These are phyloP conservation scores for Colletotrichum aenigma DNA, from an alignment of 2,329 filamentous ascomycete species.

Conservation along the genomic window DNA sequence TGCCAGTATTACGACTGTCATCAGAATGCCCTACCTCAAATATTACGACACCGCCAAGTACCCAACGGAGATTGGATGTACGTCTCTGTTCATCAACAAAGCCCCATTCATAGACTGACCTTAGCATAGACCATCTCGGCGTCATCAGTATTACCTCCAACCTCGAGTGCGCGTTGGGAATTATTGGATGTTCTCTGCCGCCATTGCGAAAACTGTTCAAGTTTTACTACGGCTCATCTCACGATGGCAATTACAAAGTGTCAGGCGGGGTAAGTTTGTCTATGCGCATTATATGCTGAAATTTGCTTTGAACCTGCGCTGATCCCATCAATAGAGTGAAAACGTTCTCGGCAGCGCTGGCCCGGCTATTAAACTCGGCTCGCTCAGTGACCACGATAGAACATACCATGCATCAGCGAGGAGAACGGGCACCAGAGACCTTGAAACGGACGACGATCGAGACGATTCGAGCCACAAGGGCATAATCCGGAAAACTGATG, in stretches of 20 bases:
- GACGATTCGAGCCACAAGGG: constrained; percentile 6
- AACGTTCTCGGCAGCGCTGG: not conserved
- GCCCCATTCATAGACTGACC: not conserved
- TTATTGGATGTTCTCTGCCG: not conserved
- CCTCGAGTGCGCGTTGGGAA: not conserved
- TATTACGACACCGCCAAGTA: constrained; percentile 1
- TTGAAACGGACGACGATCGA: not conserved
- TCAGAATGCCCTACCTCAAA: not conserved
- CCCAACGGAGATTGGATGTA: not conserved
- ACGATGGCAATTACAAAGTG: not conserved
- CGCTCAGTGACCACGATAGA: not conserved
- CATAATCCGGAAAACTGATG: not conserved
- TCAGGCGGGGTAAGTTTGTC: not conserved
- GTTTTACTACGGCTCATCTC: not conserved
- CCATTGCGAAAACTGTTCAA: not conserved
- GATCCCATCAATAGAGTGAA: not conserved
- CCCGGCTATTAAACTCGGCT: constrained; percentile 7
- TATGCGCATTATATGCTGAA: rapidly evolving
- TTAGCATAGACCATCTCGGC: not conserved
- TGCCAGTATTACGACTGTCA: not conserved
- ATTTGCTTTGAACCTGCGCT: rapidly evolving
- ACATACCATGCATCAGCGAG: not conserved
- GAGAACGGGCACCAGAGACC: not conserved
- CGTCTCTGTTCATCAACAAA: not conserved
- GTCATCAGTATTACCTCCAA: not conserved